phyloP scores from a whole-genome alignment of 2,329 filamentous ascomycete species.

The Aciculosporium take region DNA sequence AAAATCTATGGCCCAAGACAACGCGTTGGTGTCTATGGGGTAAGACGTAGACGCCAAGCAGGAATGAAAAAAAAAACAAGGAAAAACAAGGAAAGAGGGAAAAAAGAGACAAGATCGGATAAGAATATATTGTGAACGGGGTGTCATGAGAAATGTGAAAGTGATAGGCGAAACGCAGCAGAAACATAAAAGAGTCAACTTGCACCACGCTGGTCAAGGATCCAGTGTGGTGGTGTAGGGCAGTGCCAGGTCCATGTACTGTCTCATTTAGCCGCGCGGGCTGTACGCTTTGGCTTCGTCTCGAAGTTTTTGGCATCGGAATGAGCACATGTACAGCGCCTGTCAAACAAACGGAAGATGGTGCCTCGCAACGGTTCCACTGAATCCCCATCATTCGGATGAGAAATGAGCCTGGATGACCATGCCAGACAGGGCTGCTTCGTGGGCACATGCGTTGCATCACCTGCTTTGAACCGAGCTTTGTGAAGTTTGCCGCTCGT shows the following conservation, averaged over 20 bases:
- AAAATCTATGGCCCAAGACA: neutral
- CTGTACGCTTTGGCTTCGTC: neutral
- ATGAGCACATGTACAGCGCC: neutral
- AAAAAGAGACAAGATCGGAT: neutral
- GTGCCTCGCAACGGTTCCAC: neutral
- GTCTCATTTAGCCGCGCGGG: neutral
- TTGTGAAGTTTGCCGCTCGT: constrained; percentile 47
- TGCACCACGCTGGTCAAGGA: neutral
- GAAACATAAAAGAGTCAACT: neutral
- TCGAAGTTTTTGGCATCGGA: neutral
- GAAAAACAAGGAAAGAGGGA: neutral
- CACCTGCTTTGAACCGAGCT: constrained; percentile 38
- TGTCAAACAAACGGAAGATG: neutral
- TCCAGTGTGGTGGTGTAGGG: no score
- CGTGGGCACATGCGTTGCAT: constrained; percentile 12
- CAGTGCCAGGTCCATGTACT: neutral
- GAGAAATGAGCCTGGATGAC: neutral
- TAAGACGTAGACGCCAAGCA: neutral
- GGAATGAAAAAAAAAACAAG: neutral
- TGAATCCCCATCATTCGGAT: neutral
- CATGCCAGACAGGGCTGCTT: neutral
- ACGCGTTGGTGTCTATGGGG: neutral
- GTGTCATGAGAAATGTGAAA: constrained; percentile 5
- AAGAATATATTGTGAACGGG: no score
- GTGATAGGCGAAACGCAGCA: neutral